These are phyloP conservation scores for Carnegiea gigantea DNA, from an alignment of 179 eudicot genomes.

Conservation along the genomic window DNA sequence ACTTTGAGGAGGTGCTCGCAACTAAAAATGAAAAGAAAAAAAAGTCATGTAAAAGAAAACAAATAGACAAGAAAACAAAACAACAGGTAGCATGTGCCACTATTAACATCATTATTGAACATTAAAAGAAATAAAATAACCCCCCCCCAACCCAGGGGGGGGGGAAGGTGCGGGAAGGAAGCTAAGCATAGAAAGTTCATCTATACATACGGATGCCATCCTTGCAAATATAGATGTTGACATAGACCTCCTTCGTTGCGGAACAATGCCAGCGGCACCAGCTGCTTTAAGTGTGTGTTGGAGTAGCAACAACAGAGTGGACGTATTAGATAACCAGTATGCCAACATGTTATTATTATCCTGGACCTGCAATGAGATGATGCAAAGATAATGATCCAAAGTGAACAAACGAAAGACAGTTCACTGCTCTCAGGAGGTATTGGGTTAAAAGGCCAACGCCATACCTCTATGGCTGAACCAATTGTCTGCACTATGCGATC, in stretches of 20 bases:
- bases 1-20: slow-evolving; percentile 84
- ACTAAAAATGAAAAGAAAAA: slow-evolving; percentile 38
- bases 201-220: slow-evolving; percentile 79
- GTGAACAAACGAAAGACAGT: slow-evolving; percentile 9
- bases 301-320: slow-evolving; percentile 81
- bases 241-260: slow-evolving; percentile 82
- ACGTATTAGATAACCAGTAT: slow-evolving; percentile 93
- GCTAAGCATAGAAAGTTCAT: neutral
- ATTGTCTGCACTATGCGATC: slow-evolving; percentile 89
- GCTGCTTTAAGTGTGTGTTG: slow-evolving; percentile 98
- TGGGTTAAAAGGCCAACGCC: neutral
- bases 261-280: slow-evolving; percentile 92
- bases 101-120: neutral
- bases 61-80: neutral
- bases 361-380: slow-evolving; percentile 58
- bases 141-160: neutral
- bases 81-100: neutral
- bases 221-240: slow-evolving; percentile 88
- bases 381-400: slow-evolving; percentile 8
- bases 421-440: neutral
- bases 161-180: neutral
- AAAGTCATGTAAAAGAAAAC: slow-evolving; percentile 12
- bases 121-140: neutral
- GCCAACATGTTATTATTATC: slow-evolving; percentile 82
- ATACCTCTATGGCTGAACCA: slow-evolving; percentile 84